Conservation (phyloP, 2,329 filamentous ascomycete genomes). For the Pseudocercospora macadamiae region DNA sequence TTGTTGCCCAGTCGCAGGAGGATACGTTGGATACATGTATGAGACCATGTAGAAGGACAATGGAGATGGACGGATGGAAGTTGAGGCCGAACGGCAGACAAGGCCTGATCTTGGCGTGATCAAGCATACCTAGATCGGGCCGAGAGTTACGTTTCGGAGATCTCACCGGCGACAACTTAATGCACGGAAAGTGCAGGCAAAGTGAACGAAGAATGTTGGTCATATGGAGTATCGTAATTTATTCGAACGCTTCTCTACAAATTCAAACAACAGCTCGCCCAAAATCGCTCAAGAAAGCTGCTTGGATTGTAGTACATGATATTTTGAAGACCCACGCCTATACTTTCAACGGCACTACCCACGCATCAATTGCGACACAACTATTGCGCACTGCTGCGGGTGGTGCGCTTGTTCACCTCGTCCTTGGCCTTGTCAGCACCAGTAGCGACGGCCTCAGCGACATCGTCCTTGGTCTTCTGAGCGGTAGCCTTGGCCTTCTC, state of each 20-base stretch:
- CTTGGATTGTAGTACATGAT: conserved; percentile 1
- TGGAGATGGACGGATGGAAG: too few species aligned
- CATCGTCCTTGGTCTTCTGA: conserved; percentile 67
- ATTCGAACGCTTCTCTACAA: conserved; percentile 6
- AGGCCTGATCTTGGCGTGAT: too few species aligned
- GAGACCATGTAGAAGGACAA: too few species aligned
- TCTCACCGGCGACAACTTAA: too few species aligned
- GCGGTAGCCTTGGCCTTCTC: conserved; percentile 75
- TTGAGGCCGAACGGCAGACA: too few species aligned
- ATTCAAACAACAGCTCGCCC: background rate
- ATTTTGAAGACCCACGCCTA: background rate
- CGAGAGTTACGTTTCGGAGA: too few species aligned
- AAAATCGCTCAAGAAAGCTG: conserved; percentile 5
- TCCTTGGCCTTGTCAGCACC: conserved; percentile 75
- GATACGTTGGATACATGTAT: too few species aligned
- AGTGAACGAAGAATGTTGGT: background rate
- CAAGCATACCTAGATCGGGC: too few species aligned
- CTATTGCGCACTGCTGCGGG: conserved; percentile 28
- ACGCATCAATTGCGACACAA: background rate
- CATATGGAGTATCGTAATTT: conserved; percentile 10
- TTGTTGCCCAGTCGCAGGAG: too few species aligned
- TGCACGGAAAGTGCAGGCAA: background rate
- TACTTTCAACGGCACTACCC: background rate
- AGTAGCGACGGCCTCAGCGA: conserved; percentile 63
- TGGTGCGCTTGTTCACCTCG: conserved; percentile 60